Evolutionary conservation across 1,139 yeast genomes (phyloP).

Genomic region (Yamadazyma friedrichii): DNA sequence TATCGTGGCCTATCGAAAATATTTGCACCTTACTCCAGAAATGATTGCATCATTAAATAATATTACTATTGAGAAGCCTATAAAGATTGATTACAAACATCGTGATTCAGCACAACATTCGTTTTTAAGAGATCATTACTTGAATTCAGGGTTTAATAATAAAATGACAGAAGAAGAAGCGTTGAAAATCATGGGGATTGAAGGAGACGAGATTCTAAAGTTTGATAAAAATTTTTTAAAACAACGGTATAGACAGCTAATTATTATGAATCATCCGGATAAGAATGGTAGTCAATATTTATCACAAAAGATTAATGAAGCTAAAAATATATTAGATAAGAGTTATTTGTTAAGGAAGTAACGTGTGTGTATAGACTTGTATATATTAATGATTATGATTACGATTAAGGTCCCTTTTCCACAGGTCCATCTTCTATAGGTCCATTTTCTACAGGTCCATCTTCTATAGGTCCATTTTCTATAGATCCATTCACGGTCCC

Average conservation of each 20-base stretch:
- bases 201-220: conserved; percentile 48
- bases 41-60: conserved; percentile 57
- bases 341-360: conserved; percentile 42
- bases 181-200: conserved; percentile 51
- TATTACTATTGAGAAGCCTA: conserved; percentile 23
- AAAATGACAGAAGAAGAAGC: conserved; percentile 66
- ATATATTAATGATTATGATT: background rate
- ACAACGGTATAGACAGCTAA: conserved; percentile 57
- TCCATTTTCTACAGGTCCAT: too few species aligned
- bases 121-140: conserved; percentile 31
- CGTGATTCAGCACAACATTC: conserved; percentile 20
- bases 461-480: too few species aligned
- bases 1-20: conserved; percentile 44
- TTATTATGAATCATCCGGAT: conserved; percentile 76
- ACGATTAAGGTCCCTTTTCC: background rate
- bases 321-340: conserved; percentile 61
- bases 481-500: too few species aligned
- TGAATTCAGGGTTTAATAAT: conserved; percentile 46
- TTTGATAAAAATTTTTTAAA: conserved; percentile 45
- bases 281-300: conserved; percentile 70
- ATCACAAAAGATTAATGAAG: conserved; percentile 74
- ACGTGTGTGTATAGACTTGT: background rate
- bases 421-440: background rate
- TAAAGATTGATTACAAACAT: conserved; percentile 18
- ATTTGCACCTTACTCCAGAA: conserved; percentile 44